A percentile compares a stretch with the other conserved stretches of the same genome.
phyloP scores from a whole-genome alignment of 306 rosid genomes.

The Vigna mungo region DNA sequence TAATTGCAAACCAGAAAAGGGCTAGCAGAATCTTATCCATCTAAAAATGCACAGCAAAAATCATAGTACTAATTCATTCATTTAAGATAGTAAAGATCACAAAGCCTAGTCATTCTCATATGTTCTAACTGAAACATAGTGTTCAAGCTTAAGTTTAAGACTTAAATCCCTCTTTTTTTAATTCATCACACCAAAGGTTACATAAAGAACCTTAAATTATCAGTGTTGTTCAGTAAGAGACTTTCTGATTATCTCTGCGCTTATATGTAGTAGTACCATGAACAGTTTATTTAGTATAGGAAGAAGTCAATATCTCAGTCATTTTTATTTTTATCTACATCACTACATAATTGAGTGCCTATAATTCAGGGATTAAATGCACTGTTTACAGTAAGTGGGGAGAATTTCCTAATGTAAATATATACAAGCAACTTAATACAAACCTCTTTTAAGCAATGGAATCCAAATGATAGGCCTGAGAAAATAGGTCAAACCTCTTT shows the following conservation, averaged over 20 bases:
- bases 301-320: background rate
- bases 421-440: background rate
- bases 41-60: background rate
- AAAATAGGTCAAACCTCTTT: background rate
- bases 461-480: background rate
- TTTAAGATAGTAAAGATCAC: background rate
- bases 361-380: background rate
- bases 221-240: constrained; percentile 7
- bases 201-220: constrained; percentile 11
- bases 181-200: constrained; percentile 8
- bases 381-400: background rate
- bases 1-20: constrained; percentile 8
- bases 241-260: background rate
- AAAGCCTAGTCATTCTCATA: background rate
- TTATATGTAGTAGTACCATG: background rate
- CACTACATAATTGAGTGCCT: background rate
- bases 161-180: background rate
- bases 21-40: constrained; percentile 5
- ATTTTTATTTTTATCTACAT: background rate
- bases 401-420: constrained; percentile 19
- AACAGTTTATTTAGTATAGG: constrained; percentile 13
- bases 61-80: background rate
- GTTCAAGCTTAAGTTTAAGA: background rate
- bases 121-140: constrained; percentile 16
- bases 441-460: background rate